Evolutionary conservation across 371 early-diverging fungal species (phyloP).

Genomic region (Catenaria anguillulae): DNA sequence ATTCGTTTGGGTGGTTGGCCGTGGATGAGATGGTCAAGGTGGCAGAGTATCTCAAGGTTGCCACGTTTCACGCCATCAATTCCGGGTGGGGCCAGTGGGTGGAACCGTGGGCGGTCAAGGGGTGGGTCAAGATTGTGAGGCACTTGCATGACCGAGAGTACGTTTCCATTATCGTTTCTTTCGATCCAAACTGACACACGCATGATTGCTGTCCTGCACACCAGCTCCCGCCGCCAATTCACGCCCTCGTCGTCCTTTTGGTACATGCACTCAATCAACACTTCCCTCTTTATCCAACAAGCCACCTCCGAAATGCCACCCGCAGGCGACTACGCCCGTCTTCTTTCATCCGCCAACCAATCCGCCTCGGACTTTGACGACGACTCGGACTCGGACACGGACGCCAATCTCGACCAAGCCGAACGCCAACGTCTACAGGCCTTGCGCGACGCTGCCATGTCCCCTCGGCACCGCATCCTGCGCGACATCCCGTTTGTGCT

Average conservation of each 20-base stretch:
- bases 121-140: background rate
- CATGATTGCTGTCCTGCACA: too few species aligned
- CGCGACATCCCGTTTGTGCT: constrained; percentile 76
- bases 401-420: background rate
- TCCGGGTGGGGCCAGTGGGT: too few species aligned
- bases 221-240: background rate
- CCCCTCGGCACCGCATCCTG: constrained; percentile 54
- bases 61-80: too few species aligned
- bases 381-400: background rate
- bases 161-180: too few species aligned
- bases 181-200: too few species aligned
- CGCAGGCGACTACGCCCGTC: constrained; percentile 5
- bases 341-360: background rate
- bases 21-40: too few species aligned
- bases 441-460: constrained; percentile 13
- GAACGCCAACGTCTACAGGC: background rate
- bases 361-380: background rate
- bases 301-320: background rate
- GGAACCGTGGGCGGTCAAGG: too few species aligned
- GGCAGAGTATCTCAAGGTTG: background rate
- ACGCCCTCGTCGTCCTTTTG: background rate
- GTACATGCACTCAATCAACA: background rate
- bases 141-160: background rate
- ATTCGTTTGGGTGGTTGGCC: background rate
- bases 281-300: background rate